Evolutionary conservation across 2,329 filamentous ascomycete species (phyloP), one percentile per base, ranked within the genome.

Genomic region (Gremmenia infestans): DNA sequence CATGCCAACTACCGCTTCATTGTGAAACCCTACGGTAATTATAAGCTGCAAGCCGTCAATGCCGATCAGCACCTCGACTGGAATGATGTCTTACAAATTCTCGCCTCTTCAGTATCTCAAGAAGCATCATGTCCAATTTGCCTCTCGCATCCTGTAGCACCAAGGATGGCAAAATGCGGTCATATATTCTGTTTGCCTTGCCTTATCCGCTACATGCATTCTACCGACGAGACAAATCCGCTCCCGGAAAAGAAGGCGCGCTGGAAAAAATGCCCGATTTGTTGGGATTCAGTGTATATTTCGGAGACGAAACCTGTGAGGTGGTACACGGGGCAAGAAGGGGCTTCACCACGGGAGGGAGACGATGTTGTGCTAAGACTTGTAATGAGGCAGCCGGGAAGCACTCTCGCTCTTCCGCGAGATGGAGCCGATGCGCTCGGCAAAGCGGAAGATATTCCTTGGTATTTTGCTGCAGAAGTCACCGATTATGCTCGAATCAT

Each of bases 1-100:
- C 92, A 99, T 72, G 91, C 94, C 62, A 99, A 99, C 72, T 99
- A 99, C 70, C 88, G 94, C 54, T 99, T 99, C 71, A 88, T 99
- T 57, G 92, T 99, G 51, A 86, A 90, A 58, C 93, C 94, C 3
- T 80, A 83, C 54, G 87, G 85, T 56, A 83, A 87, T 67, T 99
- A 97, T 70, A 80, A 83, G 57, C 81, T 83, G 5, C 91, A 97
- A 69, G 88, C 90, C 23, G 80, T 82, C 47, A 91, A 97, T 71
- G 88, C 94, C 19, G 93, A 99, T 72, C 81, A 92, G 48, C 88
- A 94, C 66, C 75, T 99, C 53, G 89, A 96, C 66, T 99, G 94
- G 94, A 82, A 85, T 62, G 85, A 90, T 63, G 89, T 99, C 52
- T 77, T 97, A 61, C 94, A 99, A 73, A 86, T 99, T 52, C 80